Conservation (phyloP, 2,329 filamentous ascomycete genomes). For the Aspergillus puulaauensis region DNA sequence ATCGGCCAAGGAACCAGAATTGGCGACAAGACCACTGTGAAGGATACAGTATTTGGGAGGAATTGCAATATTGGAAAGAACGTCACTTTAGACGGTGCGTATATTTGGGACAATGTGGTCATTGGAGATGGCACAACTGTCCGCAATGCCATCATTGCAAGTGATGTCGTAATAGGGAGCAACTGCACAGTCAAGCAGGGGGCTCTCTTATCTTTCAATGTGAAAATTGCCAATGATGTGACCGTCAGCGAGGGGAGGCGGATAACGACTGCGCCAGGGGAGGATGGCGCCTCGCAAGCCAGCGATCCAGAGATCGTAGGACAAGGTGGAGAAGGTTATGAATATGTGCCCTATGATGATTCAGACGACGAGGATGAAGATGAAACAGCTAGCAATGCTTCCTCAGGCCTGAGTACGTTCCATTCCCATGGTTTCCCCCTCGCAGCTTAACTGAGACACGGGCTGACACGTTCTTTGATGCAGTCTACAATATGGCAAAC, state of each 20-base stretch:
- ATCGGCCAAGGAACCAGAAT: slow-evolving; percentile 76
- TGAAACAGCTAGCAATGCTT: slow-evolving; percentile 63
- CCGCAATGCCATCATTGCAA: slow-evolving; percentile 72
- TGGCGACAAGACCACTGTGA: slow-evolving; percentile 68
- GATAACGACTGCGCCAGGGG: slow-evolving; percentile 47
- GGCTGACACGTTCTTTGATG: neutral
- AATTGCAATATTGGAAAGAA: slow-evolving; percentile 84
- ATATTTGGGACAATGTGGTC: slow-evolving; percentile 81
- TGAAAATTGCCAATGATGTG: slow-evolving; percentile 65
- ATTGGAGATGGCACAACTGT: slow-evolving; percentile 75
- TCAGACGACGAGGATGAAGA: slow-evolving; percentile 61
- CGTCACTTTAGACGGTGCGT: slow-evolving; percentile 74
- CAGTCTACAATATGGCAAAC: slow-evolving; percentile 53
- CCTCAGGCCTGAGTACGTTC: slow-evolving; percentile 38
- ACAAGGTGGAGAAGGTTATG: slow-evolving; percentile 59
- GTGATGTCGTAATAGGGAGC: slow-evolving; percentile 69
- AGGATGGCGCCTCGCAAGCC: slow-evolving; percentile 40
- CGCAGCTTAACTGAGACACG: neutral
- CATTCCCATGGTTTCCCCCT: neutral
- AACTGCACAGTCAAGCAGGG: slow-evolving; percentile 69
- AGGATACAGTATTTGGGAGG: slow-evolving; percentile 77
- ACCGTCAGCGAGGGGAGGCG: slow-evolving; percentile 42
- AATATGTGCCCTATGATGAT: slow-evolving; percentile 63
- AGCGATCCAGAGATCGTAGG: slow-evolving; percentile 58
- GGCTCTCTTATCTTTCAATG: slow-evolving; percentile 76